Conservation (phyloP, 306 rosid species). For the Quercus wislizeni region DNA sequence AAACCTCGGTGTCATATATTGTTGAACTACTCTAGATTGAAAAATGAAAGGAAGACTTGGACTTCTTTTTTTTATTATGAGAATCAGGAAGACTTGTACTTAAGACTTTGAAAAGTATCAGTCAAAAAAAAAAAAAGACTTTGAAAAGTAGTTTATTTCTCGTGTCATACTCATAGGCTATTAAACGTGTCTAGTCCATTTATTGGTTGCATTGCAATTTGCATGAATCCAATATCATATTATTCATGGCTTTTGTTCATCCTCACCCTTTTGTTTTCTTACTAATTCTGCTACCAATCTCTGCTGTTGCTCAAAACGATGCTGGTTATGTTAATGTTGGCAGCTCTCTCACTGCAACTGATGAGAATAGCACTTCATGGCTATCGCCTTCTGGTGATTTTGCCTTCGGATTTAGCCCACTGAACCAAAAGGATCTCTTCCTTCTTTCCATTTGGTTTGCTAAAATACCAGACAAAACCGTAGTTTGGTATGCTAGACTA, state of each 20-base stretch:
- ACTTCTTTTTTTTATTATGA: no score
- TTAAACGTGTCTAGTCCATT: no score
- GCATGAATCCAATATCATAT: no score
- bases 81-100: no score
- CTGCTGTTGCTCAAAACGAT: conserved; percentile 31
- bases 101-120: no score
- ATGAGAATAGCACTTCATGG: conserved; percentile 29
- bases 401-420: conserved; percentile 54
- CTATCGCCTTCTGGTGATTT: conserved; percentile 57
- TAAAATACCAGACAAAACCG: conserved; percentile 28
- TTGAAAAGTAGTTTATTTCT: no score
- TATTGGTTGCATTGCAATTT: no score
- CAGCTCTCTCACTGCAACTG: conserved; percentile 24
- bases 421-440: conserved; percentile 9
- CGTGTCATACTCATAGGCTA: no score
- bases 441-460: conserved; percentile 58
- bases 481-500: conserved; percentile 49
- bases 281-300: conserved; percentile 17
- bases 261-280: conserved; percentile 14
- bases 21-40: no score
- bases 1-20: no score
- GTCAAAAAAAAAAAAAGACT: no score
- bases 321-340: conserved; percentile 20
- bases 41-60: no score
- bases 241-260: conserved; percentile 20